Evolutionary conservation across 345 rosid genomes (phyloP).

Genomic region (Pelargonium nanum): DNA sequence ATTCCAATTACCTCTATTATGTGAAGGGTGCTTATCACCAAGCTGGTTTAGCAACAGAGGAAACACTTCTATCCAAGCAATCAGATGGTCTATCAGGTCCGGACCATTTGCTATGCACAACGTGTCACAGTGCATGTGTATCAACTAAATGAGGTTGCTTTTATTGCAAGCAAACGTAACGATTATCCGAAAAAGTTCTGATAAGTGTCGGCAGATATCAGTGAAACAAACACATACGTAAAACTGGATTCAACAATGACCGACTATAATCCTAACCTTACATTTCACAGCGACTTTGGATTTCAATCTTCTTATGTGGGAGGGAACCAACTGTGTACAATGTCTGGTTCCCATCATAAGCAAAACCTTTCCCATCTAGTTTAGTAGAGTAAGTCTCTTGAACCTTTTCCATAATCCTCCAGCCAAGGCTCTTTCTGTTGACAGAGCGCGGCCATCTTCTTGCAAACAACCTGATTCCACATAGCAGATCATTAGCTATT

Average conservation of each 20-base stretch:
- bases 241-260: too few relatives aligned
- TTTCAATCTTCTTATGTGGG: conserved; percentile 16
- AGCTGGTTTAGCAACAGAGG: conserved; percentile 71
- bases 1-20: conserved; percentile 16
- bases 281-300: too few relatives aligned
- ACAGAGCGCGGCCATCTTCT: conserved; percentile 16
- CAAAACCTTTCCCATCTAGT: conserved; percentile 17
- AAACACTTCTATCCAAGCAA: conserved; percentile 66
- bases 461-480: conserved; percentile 11
- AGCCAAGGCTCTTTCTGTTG: conserved; percentile 15
- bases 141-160: too few relatives aligned
- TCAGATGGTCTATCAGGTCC: conserved; percentile 32
- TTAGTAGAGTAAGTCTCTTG: conserved; percentile 15
- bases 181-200: too few relatives aligned
- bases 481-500: background rate
- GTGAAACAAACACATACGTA: too few relatives aligned
- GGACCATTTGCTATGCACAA: conserved; percentile 28
- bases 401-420: conserved; percentile 16
- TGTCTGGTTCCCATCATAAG: conserved; percentile 23
- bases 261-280: too few relatives aligned
- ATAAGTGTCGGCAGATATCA: too few relatives aligned
- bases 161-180: too few relatives aligned
- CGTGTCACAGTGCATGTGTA: too few relatives aligned
- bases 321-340: conserved; percentile 15
- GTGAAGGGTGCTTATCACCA: conserved; percentile 54